Evolutionary conservation across 2,329 filamentous ascomycete genomes (phyloP), one percentile per base, ranked within the genome.

Genomic region (Dothistroma septosporum): DNA sequence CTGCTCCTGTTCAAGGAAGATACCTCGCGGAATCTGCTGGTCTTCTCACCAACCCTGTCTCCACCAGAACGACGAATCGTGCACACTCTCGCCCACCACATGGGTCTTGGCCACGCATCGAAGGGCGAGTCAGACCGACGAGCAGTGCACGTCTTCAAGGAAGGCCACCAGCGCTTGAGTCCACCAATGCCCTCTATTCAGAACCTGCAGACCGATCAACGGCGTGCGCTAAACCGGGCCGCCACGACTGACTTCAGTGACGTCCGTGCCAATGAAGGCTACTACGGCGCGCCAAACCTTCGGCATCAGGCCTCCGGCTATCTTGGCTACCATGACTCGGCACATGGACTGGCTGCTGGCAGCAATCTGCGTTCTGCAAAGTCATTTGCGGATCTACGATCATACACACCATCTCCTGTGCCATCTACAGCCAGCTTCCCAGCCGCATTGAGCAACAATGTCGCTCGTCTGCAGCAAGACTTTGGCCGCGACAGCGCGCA

Each of bases 191-290:
- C 81, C n/a, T 80, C 83, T 54, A 87, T 79, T 80, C 87, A 80
- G 70, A 86, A 86, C 59, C 87, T 89, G 61, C 85, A 86, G 22
- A 91, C 96, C 65, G 86, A 89, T 59, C 87, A 91, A 68, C 88
- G 93, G 67, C 89, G 93, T 62, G 89, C 88, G 4, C 80, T 99
- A 37, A 96, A 92, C 78, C 88, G 94, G 64, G 92, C 94, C 16
- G 94, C 94, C n/a, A 97, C 94, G 1, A 96, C 95, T 67, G 94
- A 97, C 76, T 97, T 97, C 76, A 92, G 90, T 66, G 89, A 92
- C 64, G 86, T 90, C 55, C 84, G 90, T 57, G 89, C 88, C 63
- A 87, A 89, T 22, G 87, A 87, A 21, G 86, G 84, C 66, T 88
- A 88, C 66, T 93, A 92, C 66, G 87, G 87, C 69, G 85, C 88